Conservation (phyloP, 2,329 filamentous ascomycete genomes). For the Thelonectria discophora region DNA sequence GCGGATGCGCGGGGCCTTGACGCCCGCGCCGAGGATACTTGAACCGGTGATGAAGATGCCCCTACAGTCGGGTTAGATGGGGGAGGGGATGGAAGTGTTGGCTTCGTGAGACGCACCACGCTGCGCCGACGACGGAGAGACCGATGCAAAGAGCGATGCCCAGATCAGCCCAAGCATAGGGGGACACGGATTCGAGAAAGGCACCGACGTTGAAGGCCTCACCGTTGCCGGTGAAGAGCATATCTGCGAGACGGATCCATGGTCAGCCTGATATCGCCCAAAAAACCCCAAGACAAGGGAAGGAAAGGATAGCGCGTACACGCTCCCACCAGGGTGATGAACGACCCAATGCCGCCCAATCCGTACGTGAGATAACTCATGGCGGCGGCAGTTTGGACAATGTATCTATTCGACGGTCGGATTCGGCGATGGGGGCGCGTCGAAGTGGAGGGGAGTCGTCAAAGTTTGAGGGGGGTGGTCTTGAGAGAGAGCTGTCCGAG, state of each 20-base stretch:
- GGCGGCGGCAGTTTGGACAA: constrained; percentile 42
- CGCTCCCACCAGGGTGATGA: constrained; percentile 77
- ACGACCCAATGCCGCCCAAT: constrained; percentile 71
- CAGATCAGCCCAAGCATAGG: constrained; percentile 89
- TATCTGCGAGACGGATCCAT: constrained; percentile 68
- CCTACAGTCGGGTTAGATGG: constrained; percentile 62
- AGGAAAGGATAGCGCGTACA: constrained; percentile 66
- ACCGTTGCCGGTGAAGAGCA: constrained; percentile 97
- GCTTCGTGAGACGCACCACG: constrained; percentile 74
- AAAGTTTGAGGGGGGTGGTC: constrained; percentile 25
- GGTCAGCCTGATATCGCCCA: constrained; percentile 25
- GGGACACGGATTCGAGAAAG: constrained; percentile 93
- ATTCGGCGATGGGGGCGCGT: constrained; percentile 21
- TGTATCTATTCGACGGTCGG: constrained; percentile 36
- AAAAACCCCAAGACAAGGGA: constrained; percentile 8
- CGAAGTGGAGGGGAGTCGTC: constrained; percentile 17
- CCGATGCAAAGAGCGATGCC: constrained; percentile 96
- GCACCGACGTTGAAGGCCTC: constrained; percentile 97
- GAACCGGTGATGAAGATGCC: constrained; percentile 99
- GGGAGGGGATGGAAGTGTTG: constrained; percentile 23
- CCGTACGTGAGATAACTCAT: constrained; percentile 78
- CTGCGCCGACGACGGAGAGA: constrained; percentile 93
- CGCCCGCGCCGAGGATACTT: constrained; percentile 95
- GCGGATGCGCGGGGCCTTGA: constrained; percentile 95
- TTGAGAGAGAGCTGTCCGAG: constrained; percentile 38